Evolutionary conservation across 176 grass and related monocot genomes (phyloP).

Genomic region (Miscanthus lutarioriparius): DNA sequence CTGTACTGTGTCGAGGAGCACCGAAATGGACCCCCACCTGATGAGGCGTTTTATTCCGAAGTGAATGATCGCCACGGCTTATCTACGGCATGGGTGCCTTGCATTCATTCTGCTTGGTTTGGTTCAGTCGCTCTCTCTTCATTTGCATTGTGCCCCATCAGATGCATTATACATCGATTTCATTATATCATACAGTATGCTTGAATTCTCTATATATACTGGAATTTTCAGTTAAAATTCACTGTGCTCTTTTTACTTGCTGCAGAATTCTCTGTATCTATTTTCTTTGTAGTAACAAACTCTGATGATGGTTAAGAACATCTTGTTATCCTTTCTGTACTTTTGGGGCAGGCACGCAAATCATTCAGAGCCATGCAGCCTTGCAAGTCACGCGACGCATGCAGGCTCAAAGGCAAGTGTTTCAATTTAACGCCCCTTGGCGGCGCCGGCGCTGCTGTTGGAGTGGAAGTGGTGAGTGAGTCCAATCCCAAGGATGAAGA

Average conservation of each 20-base stretch:
- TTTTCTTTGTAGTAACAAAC: neutral
- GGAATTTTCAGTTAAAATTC: neutral
- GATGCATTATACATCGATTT: neutral
- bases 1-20: conserved; percentile 41
- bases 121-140: neutral
- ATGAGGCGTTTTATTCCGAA: conserved; percentile 29
- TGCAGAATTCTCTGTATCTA: neutral
- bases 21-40: conserved; percentile 40
- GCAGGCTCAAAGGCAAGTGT: conserved; percentile 6
- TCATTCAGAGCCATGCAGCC: neutral
- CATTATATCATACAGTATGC: neutral
- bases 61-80: conserved; percentile 43
- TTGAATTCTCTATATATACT: neutral
- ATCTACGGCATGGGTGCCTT: conserved; percentile 38
- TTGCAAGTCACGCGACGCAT: conserved; percentile 4
- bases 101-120: conserved; percentile 22
- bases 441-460: neutral
- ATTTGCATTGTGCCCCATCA: conserved; percentile 8
- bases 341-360: conserved; percentile 5
- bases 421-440: neutral
- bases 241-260: neutral
- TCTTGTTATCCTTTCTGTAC: neutral
- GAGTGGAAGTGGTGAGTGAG: neutral
- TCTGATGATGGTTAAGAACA: neutral
- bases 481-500: neutral